A percentile compares a stretch with the other conserved stretches of the same genome.
Conservation (phyloP, 2,329 filamentous ascomycete species). For the Mycosphaerella sp. region DNA sequence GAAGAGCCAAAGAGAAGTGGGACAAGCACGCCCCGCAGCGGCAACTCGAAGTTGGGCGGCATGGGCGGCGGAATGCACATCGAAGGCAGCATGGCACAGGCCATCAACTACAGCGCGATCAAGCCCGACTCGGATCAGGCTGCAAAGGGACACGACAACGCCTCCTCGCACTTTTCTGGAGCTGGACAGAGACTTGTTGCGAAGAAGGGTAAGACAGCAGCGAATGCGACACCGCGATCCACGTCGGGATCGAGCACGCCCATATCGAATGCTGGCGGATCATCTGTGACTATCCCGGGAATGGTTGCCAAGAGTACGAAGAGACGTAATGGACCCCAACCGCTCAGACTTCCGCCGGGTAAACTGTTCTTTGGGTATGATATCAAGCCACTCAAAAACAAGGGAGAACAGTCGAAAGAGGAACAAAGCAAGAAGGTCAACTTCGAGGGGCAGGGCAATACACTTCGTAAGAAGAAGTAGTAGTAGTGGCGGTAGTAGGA, state of each 20-base stretch:
- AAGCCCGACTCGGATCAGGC: constrained; percentile 67
- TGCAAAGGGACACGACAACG: constrained; percentile 54
- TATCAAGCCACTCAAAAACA: constrained; percentile 78
- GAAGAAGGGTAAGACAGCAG: constrained; percentile 68
- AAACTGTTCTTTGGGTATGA: constrained; percentile 98
- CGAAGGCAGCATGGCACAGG: constrained; percentile 90
- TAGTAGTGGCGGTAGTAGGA: neutral
- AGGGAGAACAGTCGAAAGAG: constrained; percentile 57
- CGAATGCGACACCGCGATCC: constrained; percentile 22
- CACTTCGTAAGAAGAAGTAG: constrained; percentile 66
- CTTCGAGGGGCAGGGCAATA: constrained; percentile 67
- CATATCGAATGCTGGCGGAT: constrained; percentile 48
- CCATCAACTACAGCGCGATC: constrained; percentile 94
- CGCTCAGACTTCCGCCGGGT: constrained; percentile 74
- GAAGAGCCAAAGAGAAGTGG: constrained; percentile 77
- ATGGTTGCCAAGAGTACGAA: constrained; percentile 29
- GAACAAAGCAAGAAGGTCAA: constrained; percentile 60
- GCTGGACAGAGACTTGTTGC: constrained; percentile 74
- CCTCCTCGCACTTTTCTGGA: constrained; percentile 70
- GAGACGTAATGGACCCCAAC: constrained; percentile 72
- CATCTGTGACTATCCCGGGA: constrained; percentile 31
- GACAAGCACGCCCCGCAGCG: constrained; percentile 76
- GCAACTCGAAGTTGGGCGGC: constrained; percentile 45
- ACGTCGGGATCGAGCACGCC: constrained; percentile 45
- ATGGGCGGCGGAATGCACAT: constrained; percentile 68